Evolutionary conservation across 805 yeast genomes (phyloP).

Genomic region (Candida ulmi): DNA sequence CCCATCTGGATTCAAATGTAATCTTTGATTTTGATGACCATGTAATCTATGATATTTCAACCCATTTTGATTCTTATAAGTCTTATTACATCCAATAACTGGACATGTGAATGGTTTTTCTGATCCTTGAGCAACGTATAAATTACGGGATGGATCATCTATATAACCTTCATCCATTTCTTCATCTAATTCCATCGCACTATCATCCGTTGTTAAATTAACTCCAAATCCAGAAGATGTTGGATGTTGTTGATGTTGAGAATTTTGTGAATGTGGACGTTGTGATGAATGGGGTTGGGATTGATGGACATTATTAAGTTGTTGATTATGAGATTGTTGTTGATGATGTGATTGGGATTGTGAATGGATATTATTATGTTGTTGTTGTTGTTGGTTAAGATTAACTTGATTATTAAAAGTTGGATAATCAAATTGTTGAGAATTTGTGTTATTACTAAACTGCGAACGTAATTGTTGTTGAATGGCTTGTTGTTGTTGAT

Average conservation of each 20-base stretch:
- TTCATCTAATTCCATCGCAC: constrained; percentile 35
- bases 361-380: background rate
- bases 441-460: constrained; percentile 1
- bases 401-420: background rate
- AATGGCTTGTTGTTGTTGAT: background rate
- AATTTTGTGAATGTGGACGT: constrained; percentile 6
- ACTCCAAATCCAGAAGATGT: constrained; percentile 25
- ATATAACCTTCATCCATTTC: constrained; percentile 73
- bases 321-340: background rate
- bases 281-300: constrained; percentile 3
- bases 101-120: constrained; percentile 97
- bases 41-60: constrained; percentile 91
- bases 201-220: constrained; percentile 25
- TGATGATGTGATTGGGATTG: background rate
- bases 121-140: constrained; percentile 90
- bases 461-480: background rate
- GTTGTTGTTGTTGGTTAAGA: background rate
- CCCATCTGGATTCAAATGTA: constrained; percentile 89
- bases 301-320: background rate
- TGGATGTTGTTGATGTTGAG: constrained; percentile 19
- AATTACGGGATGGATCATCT: constrained; percentile 93
- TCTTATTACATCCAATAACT: constrained; percentile 96
- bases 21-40: constrained; percentile 94
- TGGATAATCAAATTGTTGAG: constrained; percentile 10
- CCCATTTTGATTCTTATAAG: constrained; percentile 96